Evolutionary conservation across 2,329 filamentous ascomycete species (phyloP), one percentile per base, ranked within the genome.

Genomic region (Sporothrix schenckii): DNA sequence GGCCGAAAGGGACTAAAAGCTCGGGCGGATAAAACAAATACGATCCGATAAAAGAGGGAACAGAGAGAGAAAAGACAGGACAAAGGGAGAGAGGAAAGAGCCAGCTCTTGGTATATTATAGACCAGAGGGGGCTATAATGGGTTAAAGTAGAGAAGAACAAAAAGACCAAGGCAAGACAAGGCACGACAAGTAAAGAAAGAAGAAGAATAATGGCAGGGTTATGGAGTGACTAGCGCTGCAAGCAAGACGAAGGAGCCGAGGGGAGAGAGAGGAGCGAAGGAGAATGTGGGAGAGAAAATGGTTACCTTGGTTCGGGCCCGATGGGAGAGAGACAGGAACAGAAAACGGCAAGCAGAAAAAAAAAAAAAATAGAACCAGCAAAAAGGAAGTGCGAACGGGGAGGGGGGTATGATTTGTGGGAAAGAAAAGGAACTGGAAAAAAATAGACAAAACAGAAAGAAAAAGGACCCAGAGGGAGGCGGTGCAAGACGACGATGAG

Each of bases 21-120:
- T 39, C 4, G 47, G 16, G 63, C 14, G 27, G 50, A 54, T 44
- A 65, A 54, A 63, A 21, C 49, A 53, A 65, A 63, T 21, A 63
- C 21, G 24, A 69, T 41, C 44, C 24, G 49, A 65, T 69, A 21
- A 68, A 50, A 47, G 78, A 60, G 52, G 49, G 49, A 72, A 63
- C 47, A 67, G 41, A 49, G 44, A 34, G 69, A 52, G 3, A 50
- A 49, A 52, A 79, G 77, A 77, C 78, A 80, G 79, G 76, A 76
- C 14, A 76, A 49, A 58, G 58, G 61, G 63, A 65, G 70, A 66
- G 69, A 67, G 39, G 44, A 79, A 79, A 84, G 83, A 86, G 84
- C 85, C 84, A 85, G 84, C 84, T 86, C 84, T 82, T 83, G 82
- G 80, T 78, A 77, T 80, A 76, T 78, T 82, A 83, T 82, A 82